Evolutionary conservation across 345 rosid species (phyloP).

Genomic region (Iberis pinnata): DNA sequence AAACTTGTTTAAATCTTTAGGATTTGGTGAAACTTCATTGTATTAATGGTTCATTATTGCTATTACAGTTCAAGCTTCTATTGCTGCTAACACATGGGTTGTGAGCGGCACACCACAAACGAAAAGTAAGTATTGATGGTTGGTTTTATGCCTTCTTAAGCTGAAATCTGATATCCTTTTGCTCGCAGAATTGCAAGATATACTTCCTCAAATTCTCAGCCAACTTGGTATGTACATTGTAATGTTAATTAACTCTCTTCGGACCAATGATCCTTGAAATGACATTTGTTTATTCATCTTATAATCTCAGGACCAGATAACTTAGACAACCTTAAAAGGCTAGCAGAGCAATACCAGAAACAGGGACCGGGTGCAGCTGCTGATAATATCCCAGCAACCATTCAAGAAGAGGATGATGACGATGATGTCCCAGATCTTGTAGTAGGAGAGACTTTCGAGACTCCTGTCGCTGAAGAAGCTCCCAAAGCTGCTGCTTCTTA

Average conservation of each 20-base stretch:
- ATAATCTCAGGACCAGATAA: slow-evolving; percentile 67
- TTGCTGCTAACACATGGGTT: slow-evolving; percentile 96
- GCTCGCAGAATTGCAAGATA: slow-evolving; percentile 71
- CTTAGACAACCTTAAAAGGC: slow-evolving; percentile 83
- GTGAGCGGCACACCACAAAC: slow-evolving; percentile 91
- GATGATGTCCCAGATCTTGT: slow-evolving; percentile 84
- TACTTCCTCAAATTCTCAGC: slow-evolving; percentile 80
- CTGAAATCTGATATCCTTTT: not conserved
- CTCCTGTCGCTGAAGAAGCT: slow-evolving; percentile 60
- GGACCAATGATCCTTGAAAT: not conserved
- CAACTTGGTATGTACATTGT: slow-evolving; percentile 57
- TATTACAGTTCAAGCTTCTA: slow-evolving; percentile 83
- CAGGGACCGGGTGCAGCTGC: slow-evolving; percentile 46
- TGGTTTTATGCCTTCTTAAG: not conserved
- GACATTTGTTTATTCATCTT: too few relatives aligned
- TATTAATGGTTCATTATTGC: slow-evolving; percentile 2
- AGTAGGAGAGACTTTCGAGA: slow-evolving; percentile 79
- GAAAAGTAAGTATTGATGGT: slow-evolving; percentile 45
- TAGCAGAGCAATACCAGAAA: slow-evolving; percentile 95
- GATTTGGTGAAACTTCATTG: not conserved
- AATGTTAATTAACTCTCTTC: not conserved
- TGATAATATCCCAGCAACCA: slow-evolving; percentile 32
- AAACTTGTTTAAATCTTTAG: not conserved
- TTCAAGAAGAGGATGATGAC: slow-evolving; percentile 70
- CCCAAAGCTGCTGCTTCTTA: slow-evolving; percentile 32